Conservation (phyloP, 2,329 filamentous ascomycete species). For the Cordyceps javanica region DNA sequence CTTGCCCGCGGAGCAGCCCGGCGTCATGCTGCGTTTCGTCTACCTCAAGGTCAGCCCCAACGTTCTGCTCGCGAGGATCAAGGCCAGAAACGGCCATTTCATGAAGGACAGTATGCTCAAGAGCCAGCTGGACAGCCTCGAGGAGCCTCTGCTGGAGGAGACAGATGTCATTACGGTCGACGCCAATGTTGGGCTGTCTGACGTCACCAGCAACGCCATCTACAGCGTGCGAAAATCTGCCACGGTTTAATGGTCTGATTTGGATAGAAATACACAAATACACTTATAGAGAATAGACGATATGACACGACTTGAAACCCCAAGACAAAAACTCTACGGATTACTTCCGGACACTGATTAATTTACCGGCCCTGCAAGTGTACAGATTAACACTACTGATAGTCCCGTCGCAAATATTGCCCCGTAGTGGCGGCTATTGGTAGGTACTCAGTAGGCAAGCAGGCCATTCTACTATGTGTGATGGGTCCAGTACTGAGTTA, state of each 20-base stretch:
- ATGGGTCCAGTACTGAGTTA: too few species aligned
- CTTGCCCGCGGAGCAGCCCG: slow-evolving; percentile 42
- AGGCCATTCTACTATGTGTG: too few species aligned
- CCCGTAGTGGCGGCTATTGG: not conserved
- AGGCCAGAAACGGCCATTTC: slow-evolving; percentile 54
- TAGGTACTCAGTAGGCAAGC: too few species aligned
- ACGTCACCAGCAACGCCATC: slow-evolving; percentile 4
- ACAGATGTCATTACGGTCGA: slow-evolving; percentile 42
- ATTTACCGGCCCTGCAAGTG: not conserved
- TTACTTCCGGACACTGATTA: too few species aligned
- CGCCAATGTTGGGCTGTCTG: not conserved
- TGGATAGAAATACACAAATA: not conserved
- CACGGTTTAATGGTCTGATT: not conserved
- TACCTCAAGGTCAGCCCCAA: slow-evolving; percentile 56
- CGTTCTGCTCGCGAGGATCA: slow-evolving; percentile 53
- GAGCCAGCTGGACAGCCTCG: slow-evolving; percentile 58
- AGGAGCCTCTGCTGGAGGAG: slow-evolving; percentile 43
- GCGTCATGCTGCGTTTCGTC: slow-evolving; percentile 55
- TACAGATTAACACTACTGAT: too few species aligned
- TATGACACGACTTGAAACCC: not conserved
- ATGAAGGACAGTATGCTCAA: slow-evolving; percentile 67
- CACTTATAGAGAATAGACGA: not conserved
- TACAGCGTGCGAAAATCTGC: not conserved
- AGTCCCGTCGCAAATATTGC: not conserved
- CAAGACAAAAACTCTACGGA: not conserved